Evolutionary conservation across 805 yeast genomes (phyloP).

Genomic region (Yarrowia keelungensis): DNA sequence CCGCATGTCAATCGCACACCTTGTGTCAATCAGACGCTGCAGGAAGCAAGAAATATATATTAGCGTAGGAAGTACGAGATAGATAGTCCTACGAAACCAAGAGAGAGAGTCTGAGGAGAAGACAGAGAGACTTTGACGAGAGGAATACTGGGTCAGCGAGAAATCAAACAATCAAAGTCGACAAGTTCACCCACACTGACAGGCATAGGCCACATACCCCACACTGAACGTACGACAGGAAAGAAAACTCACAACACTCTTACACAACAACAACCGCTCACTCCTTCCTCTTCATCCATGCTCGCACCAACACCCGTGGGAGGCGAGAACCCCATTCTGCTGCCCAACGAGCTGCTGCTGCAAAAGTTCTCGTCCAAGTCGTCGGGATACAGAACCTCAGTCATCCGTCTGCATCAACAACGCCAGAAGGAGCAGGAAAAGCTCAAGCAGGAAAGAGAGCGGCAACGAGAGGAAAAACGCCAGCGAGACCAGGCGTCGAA

Average conservation of each 20-base stretch:
- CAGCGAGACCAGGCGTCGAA: neutral
- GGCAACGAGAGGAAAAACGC: slow-evolving; percentile 17
- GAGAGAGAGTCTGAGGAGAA: too few relatives aligned
- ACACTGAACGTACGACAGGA: neutral
- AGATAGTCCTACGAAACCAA: too few relatives aligned
- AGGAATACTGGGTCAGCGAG: too few relatives aligned
- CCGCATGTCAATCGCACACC: slow-evolving; percentile 32
- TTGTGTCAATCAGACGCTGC: slow-evolving; percentile 23
- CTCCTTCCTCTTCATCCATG: neutral
- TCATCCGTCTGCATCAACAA: slow-evolving; percentile 40
- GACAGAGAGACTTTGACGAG: too few relatives aligned
- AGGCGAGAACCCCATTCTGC: slow-evolving; percentile 45
- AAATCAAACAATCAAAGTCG: too few relatives aligned
- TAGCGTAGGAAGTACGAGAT: too few relatives aligned
- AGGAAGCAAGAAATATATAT: slow-evolving; percentile 31
- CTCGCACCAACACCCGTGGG: slow-evolving; percentile 38
- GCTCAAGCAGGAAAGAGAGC: slow-evolving; percentile 25
- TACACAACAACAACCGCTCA: neutral
- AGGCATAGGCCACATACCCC: too few relatives aligned
- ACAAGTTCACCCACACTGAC: too few relatives aligned
- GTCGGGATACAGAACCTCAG: slow-evolving; percentile 40
- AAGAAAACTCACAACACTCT: neutral
- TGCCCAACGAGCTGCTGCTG: slow-evolving; percentile 47
- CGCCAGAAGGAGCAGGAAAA: slow-evolving; percentile 20
- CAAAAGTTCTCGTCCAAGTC: slow-evolving; percentile 45